Percentiles rank a stretch among this genome's conserved stretches.
Evolutionary conservation across 495 filamentous ascomycete species (phyloP).

Genomic region (Lichenothelia convexa): DNA sequence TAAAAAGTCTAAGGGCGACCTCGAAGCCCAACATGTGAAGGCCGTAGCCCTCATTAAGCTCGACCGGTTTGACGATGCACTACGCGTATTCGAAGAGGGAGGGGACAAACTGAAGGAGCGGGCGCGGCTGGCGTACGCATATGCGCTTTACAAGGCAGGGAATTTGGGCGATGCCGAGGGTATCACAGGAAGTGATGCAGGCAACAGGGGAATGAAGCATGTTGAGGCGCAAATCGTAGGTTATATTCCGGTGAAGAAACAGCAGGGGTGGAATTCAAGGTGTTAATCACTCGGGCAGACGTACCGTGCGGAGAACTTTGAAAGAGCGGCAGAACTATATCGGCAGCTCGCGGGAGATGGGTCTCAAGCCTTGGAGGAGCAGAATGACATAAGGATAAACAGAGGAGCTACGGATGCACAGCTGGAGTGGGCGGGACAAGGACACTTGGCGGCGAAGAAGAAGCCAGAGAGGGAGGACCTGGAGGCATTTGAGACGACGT

Average conservation of each 20-base stretch:
- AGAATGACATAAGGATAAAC: conserved; percentile 80
- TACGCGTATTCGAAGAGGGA: conserved; percentile 54
- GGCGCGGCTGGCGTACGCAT: conserved; percentile 66
- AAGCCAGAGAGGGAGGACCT: conserved; percentile 56
- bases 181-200: conserved; percentile 29
- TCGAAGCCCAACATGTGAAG: conserved; percentile 56
- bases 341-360: conserved; percentile 33
- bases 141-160: conserved; percentile 80
- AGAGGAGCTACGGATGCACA: conserved; percentile 62
- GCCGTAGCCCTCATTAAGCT: conserved; percentile 78
- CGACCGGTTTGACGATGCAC: conserved; percentile 81
- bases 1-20: conserved; percentile 40
- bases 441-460: conserved; percentile 31
- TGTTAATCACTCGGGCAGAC: conserved; percentile 30
- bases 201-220: conserved; percentile 51
- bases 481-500: conserved; percentile 82
- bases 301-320: conserved; percentile 73
- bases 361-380: conserved; percentile 40
- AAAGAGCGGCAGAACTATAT: conserved; percentile 51
- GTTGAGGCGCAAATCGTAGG: conserved; percentile 72
- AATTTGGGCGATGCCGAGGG: conserved; percentile 50
- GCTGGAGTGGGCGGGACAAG: conserved; percentile 59
- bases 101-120: conserved; percentile 45
- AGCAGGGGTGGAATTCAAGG: no score
- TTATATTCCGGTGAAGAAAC: conserved; percentile 2